Evolutionary conservation across 2,329 filamentous ascomycete genomes (phyloP).

Genomic region (Dothiorella sarmentorum): DNA sequence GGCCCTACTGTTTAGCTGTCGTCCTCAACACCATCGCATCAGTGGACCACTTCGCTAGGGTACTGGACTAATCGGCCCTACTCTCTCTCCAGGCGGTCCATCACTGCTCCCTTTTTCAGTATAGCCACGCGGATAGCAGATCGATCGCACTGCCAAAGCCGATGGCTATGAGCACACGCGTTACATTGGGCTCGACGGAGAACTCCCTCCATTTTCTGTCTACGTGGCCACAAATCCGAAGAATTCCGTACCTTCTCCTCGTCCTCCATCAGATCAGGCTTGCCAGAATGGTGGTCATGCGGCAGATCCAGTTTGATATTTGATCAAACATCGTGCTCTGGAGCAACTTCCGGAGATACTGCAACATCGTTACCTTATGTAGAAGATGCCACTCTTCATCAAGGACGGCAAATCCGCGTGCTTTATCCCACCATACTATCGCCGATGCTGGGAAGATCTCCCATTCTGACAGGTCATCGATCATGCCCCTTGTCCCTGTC

Average conservation of each 20-base stretch:
- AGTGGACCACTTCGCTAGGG: neutral
- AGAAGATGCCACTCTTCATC: neutral
- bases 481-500: neutral
- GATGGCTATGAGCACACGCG: neutral
- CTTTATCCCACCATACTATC: neutral
- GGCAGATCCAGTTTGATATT: neutral
- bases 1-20: neutral
- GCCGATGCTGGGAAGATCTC: neutral
- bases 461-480: neutral
- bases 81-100: neutral
- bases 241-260: neutral
- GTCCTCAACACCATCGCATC: neutral
- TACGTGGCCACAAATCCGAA: neutral
- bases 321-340: neutral
- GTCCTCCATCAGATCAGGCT: neutral
- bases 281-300: neutral
- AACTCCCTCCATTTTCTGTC: neutral
- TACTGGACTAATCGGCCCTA: neutral
- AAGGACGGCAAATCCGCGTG: neutral
- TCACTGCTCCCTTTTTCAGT: neutral
- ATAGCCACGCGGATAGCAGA: neutral
- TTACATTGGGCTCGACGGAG: neutral
- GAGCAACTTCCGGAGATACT: neutral
- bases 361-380: neutral
- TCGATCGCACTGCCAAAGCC: constrained; percentile 1